Evolutionary conservation across 208 protist genomes (phyloP), one percentile per base, ranked within the genome.

Genomic region (Crithidia mellificae): DNA sequence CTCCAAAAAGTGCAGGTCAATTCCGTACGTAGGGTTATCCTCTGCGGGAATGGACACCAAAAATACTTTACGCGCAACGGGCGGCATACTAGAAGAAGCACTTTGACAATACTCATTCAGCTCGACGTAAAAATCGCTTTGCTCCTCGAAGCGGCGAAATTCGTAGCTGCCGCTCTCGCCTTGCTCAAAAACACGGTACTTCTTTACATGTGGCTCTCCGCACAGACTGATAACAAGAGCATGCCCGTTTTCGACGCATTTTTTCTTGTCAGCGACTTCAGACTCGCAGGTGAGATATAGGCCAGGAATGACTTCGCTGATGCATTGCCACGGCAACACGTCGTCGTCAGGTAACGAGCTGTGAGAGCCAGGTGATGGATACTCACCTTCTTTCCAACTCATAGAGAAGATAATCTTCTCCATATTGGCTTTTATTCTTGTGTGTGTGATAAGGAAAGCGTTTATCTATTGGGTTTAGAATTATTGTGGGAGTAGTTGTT

Each of bases 261-360:
- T 63, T 46, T 67, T 52, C 32, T 81, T 67, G 53, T 91, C 74
- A 30, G 64, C 54, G 38, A 78, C 69, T 36, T 80, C 71, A 12
- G 80, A 65, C 29, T 90, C 87, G 57, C 87, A 93, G 30, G 90
- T 88, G 19, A 95, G 61, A 63, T 80, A 91, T 0, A 95, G 58
- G 17, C 90, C 85, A 41, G 87, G 80, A 19, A 90, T 75, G n/a
- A 95, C 72, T 69, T 93, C 84, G 69, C 84, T 92, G 19, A 93
- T 32, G 41, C 73, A 80, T 50, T 83, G 41, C 87, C 84, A 93
- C 22, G 90, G 84, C 2, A 67, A 44, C n/a, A 53, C 17, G 19
- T 70, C 59, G 54, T 81, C 76, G 34, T 47, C 46, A 0, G 70
- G 50, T 2, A 68, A 43, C 39, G 73, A 68, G 36, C 72, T 78